These are phyloP conservation scores for Crithidia brevicula DNA, from an alignment of 208 protist species.

Conservation along the genomic window DNA sequence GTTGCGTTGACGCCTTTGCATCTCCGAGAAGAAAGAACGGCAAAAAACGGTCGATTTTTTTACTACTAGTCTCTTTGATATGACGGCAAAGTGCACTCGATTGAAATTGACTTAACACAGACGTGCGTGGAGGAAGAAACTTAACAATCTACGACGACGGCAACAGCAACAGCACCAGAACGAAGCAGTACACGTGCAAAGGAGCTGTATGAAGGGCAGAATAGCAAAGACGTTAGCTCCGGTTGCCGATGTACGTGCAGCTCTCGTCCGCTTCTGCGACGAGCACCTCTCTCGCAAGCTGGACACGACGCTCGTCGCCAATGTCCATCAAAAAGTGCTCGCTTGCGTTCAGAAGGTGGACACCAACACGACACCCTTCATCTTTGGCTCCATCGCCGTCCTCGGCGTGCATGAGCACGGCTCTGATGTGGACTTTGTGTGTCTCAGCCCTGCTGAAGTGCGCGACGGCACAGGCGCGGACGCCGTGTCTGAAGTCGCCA, in stretches of 20 bases:
- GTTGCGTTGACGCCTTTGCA: no score
- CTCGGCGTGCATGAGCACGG: conserved; percentile 72
- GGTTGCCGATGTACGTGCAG: conserved; percentile 18
- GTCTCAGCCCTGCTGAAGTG: conserved; percentile 44
- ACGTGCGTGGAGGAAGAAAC: no score
- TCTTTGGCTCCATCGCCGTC: conserved; percentile 83
- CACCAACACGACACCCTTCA: conserved; percentile 56
- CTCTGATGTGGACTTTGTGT: conserved; percentile 86
- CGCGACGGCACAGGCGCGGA: conserved; percentile 62
- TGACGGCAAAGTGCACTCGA: no score
- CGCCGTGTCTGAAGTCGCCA: conserved; percentile 64
- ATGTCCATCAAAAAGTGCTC: conserved; percentile 43
- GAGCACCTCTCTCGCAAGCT: conserved; percentile 18
- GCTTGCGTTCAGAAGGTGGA: conserved; percentile 57
- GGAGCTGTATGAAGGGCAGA: conserved; percentile 16
- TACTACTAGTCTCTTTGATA: no score
- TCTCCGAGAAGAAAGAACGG: no score
- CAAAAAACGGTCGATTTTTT: no score
- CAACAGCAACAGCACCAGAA: no score
- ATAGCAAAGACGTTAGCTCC: background rate
- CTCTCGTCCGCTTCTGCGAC: conserved; percentile 27
- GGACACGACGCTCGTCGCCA: conserved; percentile 55
- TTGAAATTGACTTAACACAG: no score
- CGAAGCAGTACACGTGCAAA: no score
- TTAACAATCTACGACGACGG: no score